Evolutionary conservation across 768 basidiomycete genomes (phyloP), one percentile per base, ranked within the genome.

Genomic region (Boletus tomentosulus): DNA sequence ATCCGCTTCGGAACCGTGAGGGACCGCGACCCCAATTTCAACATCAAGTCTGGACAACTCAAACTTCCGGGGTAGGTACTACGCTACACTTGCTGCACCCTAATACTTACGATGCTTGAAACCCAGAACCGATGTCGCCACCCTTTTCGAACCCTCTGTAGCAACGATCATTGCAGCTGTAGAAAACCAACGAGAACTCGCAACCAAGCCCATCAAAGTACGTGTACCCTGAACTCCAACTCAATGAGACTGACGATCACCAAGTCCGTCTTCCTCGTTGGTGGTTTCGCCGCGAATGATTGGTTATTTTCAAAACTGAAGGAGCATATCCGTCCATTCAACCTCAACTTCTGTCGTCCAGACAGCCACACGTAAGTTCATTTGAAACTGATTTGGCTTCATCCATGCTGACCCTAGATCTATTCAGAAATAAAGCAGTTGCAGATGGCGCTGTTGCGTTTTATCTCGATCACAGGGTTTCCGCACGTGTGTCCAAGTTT

Each of bases 341-440:
- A 71, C 2, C 49, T 81, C 33, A 66, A 71, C 22, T 70, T 83
- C 37, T 72, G 74, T 52, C 74, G 80, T 3, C 82, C 81, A 6
- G 79, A 82, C 50, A 74, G 73, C 31, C 77, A 80, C 61, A 73
- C 81, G 82, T 80, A 12, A 55, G 66, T 53, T 16, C 28, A 69
- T 66, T 39, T 19, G 7, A 34, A 13, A 27, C n/a, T 2, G 34
- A 28, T 8, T 24, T 8, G n/a, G 11, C 16, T 53, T 35, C 37
- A 9, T 45, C 28, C 16, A 30, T 11, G 8, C 6, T 45, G 9
- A 47, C 33, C 8, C n/a, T 6, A 7, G 34, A 47, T 27, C 5
- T n/a, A 6, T 27, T n/a, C 48, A 78, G 78, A 28, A 76, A 72
- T 34, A 78, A 77, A 51, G 78, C 77, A 0, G 77, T 79, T 12